Evolutionary conservation across 768 basidiomycete species (phyloP), one percentile per base, ranked within the genome.

Genomic region (Tulasnella sp.): DNA sequence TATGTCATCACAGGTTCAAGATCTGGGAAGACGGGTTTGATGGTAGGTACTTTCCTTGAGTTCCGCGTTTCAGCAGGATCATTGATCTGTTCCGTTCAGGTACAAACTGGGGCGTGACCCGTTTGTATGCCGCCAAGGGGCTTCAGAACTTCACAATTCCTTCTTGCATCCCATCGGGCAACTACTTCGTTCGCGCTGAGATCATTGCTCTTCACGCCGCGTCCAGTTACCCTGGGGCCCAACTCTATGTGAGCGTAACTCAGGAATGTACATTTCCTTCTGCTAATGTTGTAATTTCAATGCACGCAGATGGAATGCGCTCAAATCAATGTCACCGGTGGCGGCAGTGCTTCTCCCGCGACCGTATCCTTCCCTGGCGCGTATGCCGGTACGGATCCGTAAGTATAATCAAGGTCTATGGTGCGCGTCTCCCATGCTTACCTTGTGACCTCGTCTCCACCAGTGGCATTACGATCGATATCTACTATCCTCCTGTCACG

Each of bases 131-230:
- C 11, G 76, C 76, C 66, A 74, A 77, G 66, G 79, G 79, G 30
- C 76, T 77, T 63, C 75, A 76, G 9, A 73, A 72, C 17, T 78
- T 78, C 70, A 71, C 63, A 3, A 72, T 79, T 58, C 78, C 78
- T 0, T 64, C 63, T 15, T 79, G 78, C 63, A 76, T 79, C 49
- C 63, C 70, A 0, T 62, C 73, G 19, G 78, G 78, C 9, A 51
- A 78, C 31, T 79, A 80, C 62, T 69, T 80, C 19, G 68, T 80
- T 7, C 71, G 78, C 10, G 72, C 73, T 43, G 80, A 80, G 63
- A 66, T 80, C 57, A 59, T 59, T 22, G 67, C 70, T 10, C 67
- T 71, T 2, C 76, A 78, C 59, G 72, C 73, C 27, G 75, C 76
- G 3, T 62, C 60, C 22, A 65, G 66, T 44, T 78, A 78, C 66